Percentiles rank a stretch among this genome's conserved stretches.
Evolutionary conservation across 768 basidiomycete species (phyloP).

Genomic region (Russula ochroleuca): DNA sequence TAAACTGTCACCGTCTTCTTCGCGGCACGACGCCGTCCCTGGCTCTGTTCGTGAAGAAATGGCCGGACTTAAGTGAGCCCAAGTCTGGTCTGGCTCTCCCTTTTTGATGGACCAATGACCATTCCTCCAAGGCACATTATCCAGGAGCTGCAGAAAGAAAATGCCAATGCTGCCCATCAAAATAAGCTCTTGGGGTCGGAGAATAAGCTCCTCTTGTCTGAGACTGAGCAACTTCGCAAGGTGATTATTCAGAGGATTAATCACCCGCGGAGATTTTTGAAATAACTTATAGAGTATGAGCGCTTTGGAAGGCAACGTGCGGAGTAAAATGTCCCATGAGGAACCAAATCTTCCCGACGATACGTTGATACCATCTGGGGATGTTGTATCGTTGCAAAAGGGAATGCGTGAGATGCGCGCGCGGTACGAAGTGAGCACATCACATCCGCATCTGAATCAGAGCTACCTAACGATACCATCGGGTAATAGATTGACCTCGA

Average conservation of each 20-base stretch:
- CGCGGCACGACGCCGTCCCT: constrained; percentile 44
- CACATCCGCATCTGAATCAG: neutral
- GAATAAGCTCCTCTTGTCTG: constrained; percentile 62
- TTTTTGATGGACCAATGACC: constrained; percentile 3
- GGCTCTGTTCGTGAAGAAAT: constrained; percentile 59
- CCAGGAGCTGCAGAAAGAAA: constrained; percentile 84
- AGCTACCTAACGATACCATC: neutral
- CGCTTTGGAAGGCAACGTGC: constrained; percentile 70
- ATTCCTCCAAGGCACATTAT: constrained; percentile 66
- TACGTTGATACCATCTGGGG: constrained; percentile 29
- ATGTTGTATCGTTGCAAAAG: constrained; percentile 42
- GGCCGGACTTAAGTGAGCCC: constrained; percentile 73
- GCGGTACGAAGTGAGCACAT: constrained; percentile 48
- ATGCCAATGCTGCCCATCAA: constrained; percentile 52
- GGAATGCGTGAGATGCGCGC: constrained; percentile 46
- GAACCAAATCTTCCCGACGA: constrained; percentile 39
- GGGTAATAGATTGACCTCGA: constrained; percentile 56
- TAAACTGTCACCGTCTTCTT: constrained; percentile 32
- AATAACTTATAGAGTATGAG: constrained; percentile 55
- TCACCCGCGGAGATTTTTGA: constrained; percentile 2
- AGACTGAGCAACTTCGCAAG: constrained; percentile 70
- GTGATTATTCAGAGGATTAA: constrained; percentile 35
- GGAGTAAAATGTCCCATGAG: constrained; percentile 52
- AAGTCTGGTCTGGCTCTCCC: neutral
- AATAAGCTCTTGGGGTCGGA: constrained; percentile 73